Base-by-base conservation (phyloP, 1,284 basidiomycete species). In the Trametes pubescens region DNA sequence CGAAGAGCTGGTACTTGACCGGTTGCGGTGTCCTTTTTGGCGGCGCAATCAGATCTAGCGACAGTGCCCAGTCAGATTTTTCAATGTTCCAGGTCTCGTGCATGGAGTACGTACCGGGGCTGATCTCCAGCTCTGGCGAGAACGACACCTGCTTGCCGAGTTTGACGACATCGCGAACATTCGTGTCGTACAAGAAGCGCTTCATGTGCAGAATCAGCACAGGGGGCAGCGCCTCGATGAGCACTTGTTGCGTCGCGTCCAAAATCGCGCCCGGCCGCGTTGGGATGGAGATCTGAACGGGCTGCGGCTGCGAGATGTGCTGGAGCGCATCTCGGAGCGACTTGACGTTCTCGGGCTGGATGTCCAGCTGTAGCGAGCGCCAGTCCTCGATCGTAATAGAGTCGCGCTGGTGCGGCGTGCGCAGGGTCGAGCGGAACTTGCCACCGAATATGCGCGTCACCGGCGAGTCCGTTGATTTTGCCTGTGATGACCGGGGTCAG, bases 381-480 rank as follows among this genome's bases (percentile, higher is more conserved):
- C 95, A 99, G 57, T 97, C 96, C 77, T 99, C 96, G 34, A 97
- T 84, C 29, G 95, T 89, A 24, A 94, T 90, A 4, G 93, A 95
- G 74, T 98, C 96, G 74, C 90, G 90, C 68, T 94, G 88, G 14
- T 89, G 89, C 1, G 95, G 94, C 1, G 89, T 90, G 54, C 87
- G 86, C 14, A 99, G 80, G 2, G 94, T 90, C 34, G 93, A 94
- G n/a, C 95, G 88, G 76, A 96, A 91, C 72, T 94, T 96, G 43
- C 96, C 96, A 35, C 95, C 95, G 75, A 99, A 99, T 69, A 99
- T 93, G 40, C 90, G 84, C 1, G 94, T 94, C 62, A 99, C 93
- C 1, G 95, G 93, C 4, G 95, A 95, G 68, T 97, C 94, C 5
- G 85, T 84, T 1, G 87, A 86, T 75, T 93, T 94, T 54, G 90